Evolutionary conservation across 2,329 filamentous ascomycete species (phyloP).

Genomic region (Calonectria naviculata): DNA sequence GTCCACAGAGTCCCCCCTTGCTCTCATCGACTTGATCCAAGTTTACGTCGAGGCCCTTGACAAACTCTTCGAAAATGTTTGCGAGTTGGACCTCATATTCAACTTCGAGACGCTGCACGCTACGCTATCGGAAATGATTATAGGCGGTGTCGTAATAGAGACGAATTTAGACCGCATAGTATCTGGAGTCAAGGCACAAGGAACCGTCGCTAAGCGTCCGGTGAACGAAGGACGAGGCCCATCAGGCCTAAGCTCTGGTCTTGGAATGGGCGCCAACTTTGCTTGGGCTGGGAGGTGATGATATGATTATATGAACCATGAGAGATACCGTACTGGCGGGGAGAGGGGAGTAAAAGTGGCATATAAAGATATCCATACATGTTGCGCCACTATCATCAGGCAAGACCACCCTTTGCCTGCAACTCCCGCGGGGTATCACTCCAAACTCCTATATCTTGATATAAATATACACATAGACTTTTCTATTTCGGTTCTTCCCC

Average conservation of each 20-base stretch:
- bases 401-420: background rate
- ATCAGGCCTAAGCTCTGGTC: conserved; percentile 58
- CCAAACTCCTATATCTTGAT: conserved; percentile 40
- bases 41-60: conserved; percentile 98
- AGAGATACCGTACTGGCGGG: conserved; percentile 6
- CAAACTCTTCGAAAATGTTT: conserved; percentile 96
- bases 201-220: conserved; percentile 81
- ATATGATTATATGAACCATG: conserved; percentile 10
- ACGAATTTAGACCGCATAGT: conserved; percentile 91
- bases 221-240: conserved; percentile 73
- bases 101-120: conserved; percentile 98
- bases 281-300: conserved; percentile 60
- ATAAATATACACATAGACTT: conserved; percentile 37
- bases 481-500: conserved; percentile 41
- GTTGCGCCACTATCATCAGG: conserved; percentile 18
- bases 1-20: conserved; percentile 93
- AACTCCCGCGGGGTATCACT: conserved; percentile 35
- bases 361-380: conserved; percentile 39
- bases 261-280: conserved; percentile 69
- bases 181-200: conserved; percentile 82
- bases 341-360: conserved; percentile 32
- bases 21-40: conserved; percentile 95
- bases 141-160: conserved; percentile 94
- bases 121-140: conserved; percentile 91
- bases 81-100: conserved; percentile 98